Base-by-base conservation (phyloP, 2,329 filamentous ascomycete genomes). In the Beauveria scarabaeidicola region DNA sequence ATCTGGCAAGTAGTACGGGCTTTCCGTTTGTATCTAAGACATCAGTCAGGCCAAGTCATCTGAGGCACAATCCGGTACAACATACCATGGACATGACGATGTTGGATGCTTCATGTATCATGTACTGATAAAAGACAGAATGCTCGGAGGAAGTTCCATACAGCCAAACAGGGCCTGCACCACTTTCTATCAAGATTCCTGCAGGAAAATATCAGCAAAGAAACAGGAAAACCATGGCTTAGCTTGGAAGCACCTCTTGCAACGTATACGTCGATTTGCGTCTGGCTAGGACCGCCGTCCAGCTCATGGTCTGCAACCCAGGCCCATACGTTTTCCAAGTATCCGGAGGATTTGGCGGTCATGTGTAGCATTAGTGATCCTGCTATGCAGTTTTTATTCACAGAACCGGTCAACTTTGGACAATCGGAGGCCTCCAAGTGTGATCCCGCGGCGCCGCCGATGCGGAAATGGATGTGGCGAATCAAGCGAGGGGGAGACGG, bases 381-480 rank as follows among this genome's bases (percentile, higher is more conserved):
- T 8, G 66, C 72, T 47, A 69, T 68, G 59, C 73, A 75, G 23
- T 68, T 64, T 36, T 64, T 32, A 56, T 66, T 62, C 63, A 73
- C 55, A 65, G 65, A 43, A 61, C 64, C 48, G 61, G 74, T 38
- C 62, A 68, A 44, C 66, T 72, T 66, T 55, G 77, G 70, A 66
- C 78, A 78, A 62, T 79, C 64, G 52, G 67, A 65, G 9, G 72
- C 67, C 47, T 74, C 71, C 25, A 81, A 69, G 29, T 76, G 64
- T 1, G 78, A 79, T 9, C 80, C 81, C 3, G 72, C 70, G 58
- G 80, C 81, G 4, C 81, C 81, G 23, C 75, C 72, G 27, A 72
- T 66, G 15, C 70, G 64, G 11, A 67, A 64, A 52, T 72, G 70
- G 4, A 43, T 51, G 27, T 29, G n/a, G n/a, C n/a, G n/a, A n/a